Conservation (phyloP, 768 basidiomycete genomes). For the Panaeolus papilionaceus region DNA sequence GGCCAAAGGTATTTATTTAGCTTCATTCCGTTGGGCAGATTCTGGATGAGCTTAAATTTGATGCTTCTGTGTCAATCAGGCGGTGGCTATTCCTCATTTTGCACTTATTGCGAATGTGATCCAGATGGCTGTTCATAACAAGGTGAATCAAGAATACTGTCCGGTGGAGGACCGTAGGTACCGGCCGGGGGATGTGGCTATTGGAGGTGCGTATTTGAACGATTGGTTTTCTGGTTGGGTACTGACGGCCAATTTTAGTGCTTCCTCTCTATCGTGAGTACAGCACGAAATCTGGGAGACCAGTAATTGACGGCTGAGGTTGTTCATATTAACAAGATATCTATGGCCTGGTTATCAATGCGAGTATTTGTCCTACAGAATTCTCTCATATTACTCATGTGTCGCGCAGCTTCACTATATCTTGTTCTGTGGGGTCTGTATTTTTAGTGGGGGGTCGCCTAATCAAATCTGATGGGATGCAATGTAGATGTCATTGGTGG, state of each 20-base stretch:
- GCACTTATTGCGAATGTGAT: conserved; percentile 67
- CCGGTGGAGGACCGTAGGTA: conserved; percentile 56
- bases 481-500: conserved; percentile 55
- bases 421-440: conserved; percentile 59
- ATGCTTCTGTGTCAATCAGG: conserved; percentile 36
- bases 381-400: neutral
- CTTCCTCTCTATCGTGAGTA: conserved; percentile 67
- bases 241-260: conserved; percentile 39
- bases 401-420: conserved; percentile 56
- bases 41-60: neutral
- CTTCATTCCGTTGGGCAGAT: neutral
- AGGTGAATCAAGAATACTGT: conserved; percentile 51
- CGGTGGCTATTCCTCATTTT: conserved; percentile 67
- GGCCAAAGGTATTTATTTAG: conserved; percentile 58
- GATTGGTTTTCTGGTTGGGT: neutral
- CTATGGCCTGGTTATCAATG: conserved; percentile 68
- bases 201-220: conserved; percentile 52
- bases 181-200: conserved; percentile 64
- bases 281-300: neutral
- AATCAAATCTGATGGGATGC: neutral
- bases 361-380: conserved; percentile 31
- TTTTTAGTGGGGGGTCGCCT: neutral
- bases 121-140: conserved; percentile 60
- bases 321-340: conserved; percentile 48
- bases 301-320: neutral